These are phyloP conservation scores for Debaryomyces prosopidis DNA, from an alignment of 805 yeast genomes.

Conservation along the genomic window DNA sequence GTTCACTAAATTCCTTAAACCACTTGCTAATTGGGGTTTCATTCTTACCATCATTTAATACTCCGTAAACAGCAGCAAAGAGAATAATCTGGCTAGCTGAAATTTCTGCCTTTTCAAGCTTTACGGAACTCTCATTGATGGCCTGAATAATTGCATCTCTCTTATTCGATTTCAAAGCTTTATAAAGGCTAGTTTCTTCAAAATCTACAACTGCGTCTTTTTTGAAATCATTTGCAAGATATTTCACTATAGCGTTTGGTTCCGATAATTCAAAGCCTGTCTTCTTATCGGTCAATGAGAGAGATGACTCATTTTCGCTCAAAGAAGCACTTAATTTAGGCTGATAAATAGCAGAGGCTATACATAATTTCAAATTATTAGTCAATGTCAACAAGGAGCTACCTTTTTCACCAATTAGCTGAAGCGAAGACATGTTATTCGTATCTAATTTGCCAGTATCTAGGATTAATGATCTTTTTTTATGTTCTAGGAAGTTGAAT, in stretches of 20 bases:
- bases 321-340: conserved; percentile 23
- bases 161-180: conserved; percentile 36
- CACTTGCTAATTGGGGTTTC: conserved; percentile 26
- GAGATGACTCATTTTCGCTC: conserved; percentile 23
- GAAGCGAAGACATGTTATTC: conserved; percentile 15
- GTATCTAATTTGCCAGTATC: background rate
- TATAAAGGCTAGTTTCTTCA: conserved; percentile 48
- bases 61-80: conserved; percentile 59
- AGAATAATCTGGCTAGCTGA: conserved; percentile 57
- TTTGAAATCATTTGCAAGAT: conserved; percentile 51
- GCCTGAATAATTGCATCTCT: conserved; percentile 21
- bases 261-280: conserved; percentile 53
- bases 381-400: conserved; percentile 28
- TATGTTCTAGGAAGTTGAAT: too few species aligned
- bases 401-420: conserved; percentile 30
- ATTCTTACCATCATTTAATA: conserved; percentile 22
- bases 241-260: conserved; percentile 70
- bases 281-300: conserved; percentile 34
- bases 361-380: conserved; percentile 43
- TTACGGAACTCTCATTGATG: conserved; percentile 6
- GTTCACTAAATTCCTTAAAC: conserved; percentile 41
- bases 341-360: conserved; percentile 38
- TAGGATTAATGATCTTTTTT: too few species aligned
- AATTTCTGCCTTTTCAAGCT: conserved; percentile 22
- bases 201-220: conserved; percentile 30